A percentile compares a stretch with the other conserved stretches of the same genome.
phyloP scores from a whole-genome alignment of 768 basidiomycete species.

The Panus rudis region DNA sequence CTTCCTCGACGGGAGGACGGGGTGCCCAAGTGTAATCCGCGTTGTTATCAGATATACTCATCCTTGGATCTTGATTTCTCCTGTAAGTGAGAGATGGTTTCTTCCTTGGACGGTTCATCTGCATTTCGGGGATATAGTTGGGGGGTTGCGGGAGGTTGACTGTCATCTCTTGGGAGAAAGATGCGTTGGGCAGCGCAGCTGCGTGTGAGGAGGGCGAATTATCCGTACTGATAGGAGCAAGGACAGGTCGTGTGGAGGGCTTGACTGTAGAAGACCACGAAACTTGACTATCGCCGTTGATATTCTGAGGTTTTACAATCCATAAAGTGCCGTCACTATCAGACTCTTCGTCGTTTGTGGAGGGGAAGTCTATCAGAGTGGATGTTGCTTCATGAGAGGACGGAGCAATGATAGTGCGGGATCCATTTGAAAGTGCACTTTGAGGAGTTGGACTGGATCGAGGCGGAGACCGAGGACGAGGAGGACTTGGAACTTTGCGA shows the following conservation, averaged over 20 bases:
- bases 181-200: slow-evolving; percentile 10
- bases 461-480: slow-evolving; percentile 1
- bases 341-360: slow-evolving; percentile 36
- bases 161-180: slow-evolving; percentile 9
- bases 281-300: slow-evolving; percentile 1
- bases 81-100: slow-evolving; percentile 1
- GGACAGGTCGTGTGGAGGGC: slow-evolving; percentile 13
- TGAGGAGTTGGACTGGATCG: neutral
- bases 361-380: slow-evolving; percentile 9
- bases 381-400: slow-evolving; percentile 7
- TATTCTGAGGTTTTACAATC: slow-evolving; percentile 32
- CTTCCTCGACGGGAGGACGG: slow-evolving; percentile 86
- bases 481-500: neutral
- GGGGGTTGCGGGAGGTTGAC: slow-evolving; percentile 12
- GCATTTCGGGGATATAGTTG: slow-evolving; percentile 15
- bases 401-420: slow-evolving; percentile 2
- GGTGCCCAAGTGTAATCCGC: slow-evolving; percentile 79
- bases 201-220: slow-evolving; percentile 12
- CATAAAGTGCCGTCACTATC: slow-evolving; percentile 43
- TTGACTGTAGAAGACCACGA: slow-evolving; percentile 2
- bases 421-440: neutral
- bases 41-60: slow-evolving; percentile 25
- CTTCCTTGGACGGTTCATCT: slow-evolving; percentile 9
- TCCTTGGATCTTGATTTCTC: slow-evolving; percentile 18
- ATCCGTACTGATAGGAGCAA: slow-evolving; percentile 21